Evolutionary conservation across 2,329 filamentous ascomycete genomes (phyloP).

Genomic region (Colletotrichum endophyticum): DNA sequence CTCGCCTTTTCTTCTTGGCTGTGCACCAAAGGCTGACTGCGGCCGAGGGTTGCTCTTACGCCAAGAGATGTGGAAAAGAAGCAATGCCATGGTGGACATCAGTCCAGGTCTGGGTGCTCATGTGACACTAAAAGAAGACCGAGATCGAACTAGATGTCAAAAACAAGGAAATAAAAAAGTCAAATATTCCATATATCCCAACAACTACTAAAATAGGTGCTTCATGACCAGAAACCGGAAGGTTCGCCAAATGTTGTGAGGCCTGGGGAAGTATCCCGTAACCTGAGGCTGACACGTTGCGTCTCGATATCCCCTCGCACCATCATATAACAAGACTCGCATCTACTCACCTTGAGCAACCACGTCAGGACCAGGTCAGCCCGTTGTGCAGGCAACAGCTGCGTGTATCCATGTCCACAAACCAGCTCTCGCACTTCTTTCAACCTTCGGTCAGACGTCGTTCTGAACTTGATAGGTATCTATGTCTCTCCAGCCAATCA

Average conservation of each 20-base stretch:
- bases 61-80: background rate
- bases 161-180: background rate
- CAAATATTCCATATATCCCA: background rate
- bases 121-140: background rate
- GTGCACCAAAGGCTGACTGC: background rate
- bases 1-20: background rate
- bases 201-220: background rate
- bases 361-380: background rate
- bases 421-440: background rate
- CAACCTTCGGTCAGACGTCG: rapidly evolving
- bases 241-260: background rate
- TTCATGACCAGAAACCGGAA: background rate
- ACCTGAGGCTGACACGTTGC: background rate
- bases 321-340: background rate
- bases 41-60: background rate
- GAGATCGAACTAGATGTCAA: background rate
- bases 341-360: background rate
- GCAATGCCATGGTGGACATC: background rate
- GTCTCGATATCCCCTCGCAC: background rate
- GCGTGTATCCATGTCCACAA: background rate
- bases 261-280: background rate
- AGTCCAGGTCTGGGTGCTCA: background rate
- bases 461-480: rapidly evolving
- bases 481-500: background rate
- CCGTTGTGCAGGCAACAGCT: background rate